Conservation (phyloP, 2,329 filamentous ascomycete genomes). For the Trichophyton simii region DNA sequence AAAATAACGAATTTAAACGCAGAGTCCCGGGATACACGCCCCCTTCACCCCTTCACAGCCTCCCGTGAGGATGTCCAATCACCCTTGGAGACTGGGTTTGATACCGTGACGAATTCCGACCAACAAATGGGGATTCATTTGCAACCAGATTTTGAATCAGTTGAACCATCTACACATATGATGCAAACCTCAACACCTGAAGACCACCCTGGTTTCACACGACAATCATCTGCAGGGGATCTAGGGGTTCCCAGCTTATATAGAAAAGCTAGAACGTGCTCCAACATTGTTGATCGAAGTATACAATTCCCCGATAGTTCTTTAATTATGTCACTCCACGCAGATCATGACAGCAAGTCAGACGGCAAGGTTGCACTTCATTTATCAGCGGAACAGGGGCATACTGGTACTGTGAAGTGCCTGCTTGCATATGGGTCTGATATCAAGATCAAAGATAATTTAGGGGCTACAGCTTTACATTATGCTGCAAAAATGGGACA, state of each 20-base stretch:
- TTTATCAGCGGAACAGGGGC: background rate
- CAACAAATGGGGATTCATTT: no score
- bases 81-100: no score
- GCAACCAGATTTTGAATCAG: no score
- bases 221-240: no score
- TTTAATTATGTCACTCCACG: background rate
- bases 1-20: background rate
- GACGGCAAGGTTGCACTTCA: background rate
- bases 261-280: no score
- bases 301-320: no score
- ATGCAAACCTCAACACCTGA: no score
- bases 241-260: no score
- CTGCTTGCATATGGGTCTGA: background rate
- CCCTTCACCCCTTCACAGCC: background rate
- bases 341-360: background rate
- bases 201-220: no score
- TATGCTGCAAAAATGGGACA: slow-evolving; percentile 3
- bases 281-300: background rate
- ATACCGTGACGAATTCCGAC: no score
- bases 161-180: no score
- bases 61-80: background rate
- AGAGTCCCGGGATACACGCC: background rate
- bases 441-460: background rate
- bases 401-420: background rate
- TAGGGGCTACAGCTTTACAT: slow-evolving; percentile 5